Conservation (phyloP, 2,329 filamentous ascomycete species). For the Calonectria naviculata region DNA sequence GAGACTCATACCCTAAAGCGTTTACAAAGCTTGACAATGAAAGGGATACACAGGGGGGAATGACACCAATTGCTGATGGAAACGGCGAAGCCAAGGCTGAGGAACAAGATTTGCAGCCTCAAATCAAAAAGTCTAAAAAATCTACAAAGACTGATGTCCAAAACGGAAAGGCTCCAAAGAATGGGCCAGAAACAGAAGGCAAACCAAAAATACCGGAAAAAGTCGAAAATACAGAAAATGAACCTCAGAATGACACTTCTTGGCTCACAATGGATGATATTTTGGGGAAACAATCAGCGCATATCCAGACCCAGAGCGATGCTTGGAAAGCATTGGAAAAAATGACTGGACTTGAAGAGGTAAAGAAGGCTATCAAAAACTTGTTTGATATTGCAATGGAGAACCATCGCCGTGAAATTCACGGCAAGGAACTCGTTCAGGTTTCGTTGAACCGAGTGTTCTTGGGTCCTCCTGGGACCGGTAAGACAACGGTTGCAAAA, state of each 20-base stretch:
- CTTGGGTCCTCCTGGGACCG: conserved; percentile 76
- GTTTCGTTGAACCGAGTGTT: conserved; percentile 76
- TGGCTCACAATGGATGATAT: conserved; percentile 70
- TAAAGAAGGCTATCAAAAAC: conserved; percentile 63
- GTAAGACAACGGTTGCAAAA: conserved; percentile 79
- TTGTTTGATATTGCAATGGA: conserved; percentile 64
- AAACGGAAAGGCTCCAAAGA: not conserved
- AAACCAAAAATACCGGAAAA: not conserved
- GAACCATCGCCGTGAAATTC: conserved; percentile 74
- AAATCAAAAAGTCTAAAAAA: not conserved
- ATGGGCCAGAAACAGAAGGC: not conserved
- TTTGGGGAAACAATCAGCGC: conserved; percentile 71
- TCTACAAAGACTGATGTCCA: not conserved
- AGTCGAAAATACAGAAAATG: not conserved
- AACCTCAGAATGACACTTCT: conserved; percentile 22
- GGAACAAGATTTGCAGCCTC: not conserved
- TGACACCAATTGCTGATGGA: not conserved
- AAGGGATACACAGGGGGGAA: not conserved
- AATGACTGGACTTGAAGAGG: conserved; percentile 67
- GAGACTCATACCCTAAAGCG: not conserved
- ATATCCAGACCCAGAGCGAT: conserved; percentile 60
- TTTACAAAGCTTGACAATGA: not conserved
- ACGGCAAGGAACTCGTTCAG: conserved; percentile 66
- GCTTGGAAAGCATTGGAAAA: conserved; percentile 70
- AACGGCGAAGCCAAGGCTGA: not conserved